These are phyloP conservation scores for Hirschfeldia incana DNA, from an alignment of 345 rosid species.

Conservation along the genomic window DNA sequence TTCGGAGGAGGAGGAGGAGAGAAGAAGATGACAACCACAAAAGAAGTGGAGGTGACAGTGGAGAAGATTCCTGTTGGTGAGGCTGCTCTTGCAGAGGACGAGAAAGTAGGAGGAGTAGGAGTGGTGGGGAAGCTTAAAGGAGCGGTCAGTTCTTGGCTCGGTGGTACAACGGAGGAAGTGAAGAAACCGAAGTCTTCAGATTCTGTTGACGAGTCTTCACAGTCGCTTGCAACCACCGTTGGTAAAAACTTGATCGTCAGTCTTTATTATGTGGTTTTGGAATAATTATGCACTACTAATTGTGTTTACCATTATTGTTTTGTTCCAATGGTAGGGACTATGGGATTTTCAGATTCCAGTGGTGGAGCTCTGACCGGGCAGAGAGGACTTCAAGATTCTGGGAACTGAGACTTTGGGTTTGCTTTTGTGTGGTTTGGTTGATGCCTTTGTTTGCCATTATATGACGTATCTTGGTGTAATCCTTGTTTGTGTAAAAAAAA, in stretches of 20 bases:
- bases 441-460: neutral
- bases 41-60: constrained; percentile 49
- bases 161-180: constrained; percentile 23
- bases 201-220: constrained; percentile 18
- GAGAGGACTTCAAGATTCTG: constrained; percentile 15
- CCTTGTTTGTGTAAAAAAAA: neutral
- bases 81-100: constrained; percentile 9
- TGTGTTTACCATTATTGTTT: neutral
- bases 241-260: constrained; percentile 14
- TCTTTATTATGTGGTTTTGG: neutral
- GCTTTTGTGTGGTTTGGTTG: neutral
- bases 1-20: constrained; percentile 36
- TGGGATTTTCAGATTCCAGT: constrained; percentile 22
- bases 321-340: constrained; percentile 14
- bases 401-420: constrained; percentile 15
- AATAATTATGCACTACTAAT: neutral
- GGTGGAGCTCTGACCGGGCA: constrained; percentile 4
- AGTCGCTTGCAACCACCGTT: constrained; percentile 36
- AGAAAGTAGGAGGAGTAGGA: constrained; percentile 26
- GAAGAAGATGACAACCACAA: constrained; percentile 43
- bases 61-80: constrained; percentile 35
- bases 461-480: neutral
- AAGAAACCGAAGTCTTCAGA: neutral
- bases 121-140: constrained; percentile 59
- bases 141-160: constrained; percentile 59